A percentile compares a stretch with the other conserved stretches of the same genome.
phyloP scores from a whole-genome alignment of 2,329 filamentous ascomycete species.

The Aspergillus vadensis region DNA sequence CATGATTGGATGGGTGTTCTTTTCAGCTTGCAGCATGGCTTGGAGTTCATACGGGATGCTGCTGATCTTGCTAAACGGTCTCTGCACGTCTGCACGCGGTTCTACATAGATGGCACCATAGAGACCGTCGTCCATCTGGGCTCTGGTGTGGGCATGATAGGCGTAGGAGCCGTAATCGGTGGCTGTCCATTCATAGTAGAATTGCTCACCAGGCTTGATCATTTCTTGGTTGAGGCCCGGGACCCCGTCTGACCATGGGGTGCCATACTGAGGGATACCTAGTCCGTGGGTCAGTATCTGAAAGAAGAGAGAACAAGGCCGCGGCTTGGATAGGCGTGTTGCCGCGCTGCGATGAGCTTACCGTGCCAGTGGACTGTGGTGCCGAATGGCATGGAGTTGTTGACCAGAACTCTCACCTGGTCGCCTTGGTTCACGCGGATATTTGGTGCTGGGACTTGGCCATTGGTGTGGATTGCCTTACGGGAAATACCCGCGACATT shows the following conservation, averaged over 20 bases:
- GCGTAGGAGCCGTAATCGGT: conserved; percentile 60
- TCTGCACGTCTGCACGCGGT: conserved; percentile 33
- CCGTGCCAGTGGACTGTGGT: conserved; percentile 41
- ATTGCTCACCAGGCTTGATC: conserved; percentile 54
- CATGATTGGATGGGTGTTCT: conserved; percentile 50
- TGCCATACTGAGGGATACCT: conserved; percentile 46
- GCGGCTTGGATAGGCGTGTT: neutral
- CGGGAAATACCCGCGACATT: conserved; percentile 36
- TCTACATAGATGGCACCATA: conserved; percentile 51
- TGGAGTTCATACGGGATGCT: conserved; percentile 40
- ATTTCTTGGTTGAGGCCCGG: conserved; percentile 58
- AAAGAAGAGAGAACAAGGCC: neutral
- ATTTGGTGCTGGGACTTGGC: conserved; percentile 35
- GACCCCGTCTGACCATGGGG: conserved; percentile 62
- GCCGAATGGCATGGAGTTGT: conserved; percentile 35
- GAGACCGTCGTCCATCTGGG: conserved; percentile 61
- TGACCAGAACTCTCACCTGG: conserved; percentile 34
- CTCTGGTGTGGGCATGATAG: conserved; percentile 57
- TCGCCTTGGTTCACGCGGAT: conserved; percentile 32
- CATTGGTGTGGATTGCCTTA: conserved; percentile 37
- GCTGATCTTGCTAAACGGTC: conserved; percentile 56
- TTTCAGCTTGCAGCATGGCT: conserved; percentile 54
- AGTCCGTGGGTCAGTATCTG: neutral
- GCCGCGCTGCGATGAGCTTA: conserved; percentile 5
- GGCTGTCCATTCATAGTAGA: conserved; percentile 56